Evolutionary conservation across 345 rosid genomes (phyloP), one percentile per base, ranked within the genome.

Genomic region (Barbarea vulgaris): DNA sequence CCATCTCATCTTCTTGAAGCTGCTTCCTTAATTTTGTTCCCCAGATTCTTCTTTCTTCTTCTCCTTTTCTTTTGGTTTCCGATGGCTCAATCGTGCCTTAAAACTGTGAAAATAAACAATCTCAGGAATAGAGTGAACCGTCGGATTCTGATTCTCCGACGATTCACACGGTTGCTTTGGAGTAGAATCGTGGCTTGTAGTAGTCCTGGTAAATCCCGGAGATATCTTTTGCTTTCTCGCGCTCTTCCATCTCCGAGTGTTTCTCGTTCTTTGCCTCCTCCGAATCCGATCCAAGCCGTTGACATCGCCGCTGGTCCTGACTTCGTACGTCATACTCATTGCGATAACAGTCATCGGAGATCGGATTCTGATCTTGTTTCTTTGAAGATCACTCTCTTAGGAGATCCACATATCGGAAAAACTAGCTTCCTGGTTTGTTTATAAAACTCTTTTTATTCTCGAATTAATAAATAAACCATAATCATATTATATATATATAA

Each of bases 351-450:
- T 0, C 79, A 69, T 53, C 68, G 60, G 37, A 58, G 79, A 48
- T 41, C 81, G 17, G 93, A 89, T 63, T 77, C 91, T 1, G 95
- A 94, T 87, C 76, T 94, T 81, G 97, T 94, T 48, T 61, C 91
- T 6, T 74, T 94, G 78, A 94, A 94, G 85, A 94, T 94, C 70
- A 84, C 91, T 34, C 91, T 91, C 63, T 48, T 94, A 72, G 96
- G 98, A 14, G 97, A 94, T 83, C 80, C 84, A 59, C 82, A 81
- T 3, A 86, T 81, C 62, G 97, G 97, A 30, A 91, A 94, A 71
- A 86, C 96, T 5, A 86, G 93, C 75, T 94, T 94, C 70, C 67
- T 87, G 91, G 98, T 91, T 42, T 68, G 76, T 66, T 15, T 7
- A 3, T 2, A 7, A 22, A 22, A 7, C 7, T 25, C 14, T 14